These are phyloP conservation scores for Alternaria metachromatica DNA, from an alignment of 2,329 filamentous ascomycete genomes.

Conservation along the genomic window DNA sequence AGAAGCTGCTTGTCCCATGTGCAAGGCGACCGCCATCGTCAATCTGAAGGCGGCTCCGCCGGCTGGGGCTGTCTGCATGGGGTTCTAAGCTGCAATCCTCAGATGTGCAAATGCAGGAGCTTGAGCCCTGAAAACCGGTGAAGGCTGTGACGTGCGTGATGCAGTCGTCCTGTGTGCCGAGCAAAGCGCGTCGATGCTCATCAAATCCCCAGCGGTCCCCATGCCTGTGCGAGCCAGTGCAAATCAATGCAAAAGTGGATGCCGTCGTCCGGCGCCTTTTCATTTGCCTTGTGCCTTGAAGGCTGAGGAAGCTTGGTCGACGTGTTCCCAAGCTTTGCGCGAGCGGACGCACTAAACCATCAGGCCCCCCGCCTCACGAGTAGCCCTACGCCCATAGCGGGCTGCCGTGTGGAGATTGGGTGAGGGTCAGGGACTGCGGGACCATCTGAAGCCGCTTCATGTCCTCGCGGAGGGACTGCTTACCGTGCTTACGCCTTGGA, in stretches of 20 bases:
- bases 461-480: slow-evolving; percentile 40
- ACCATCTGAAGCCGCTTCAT: slow-evolving; percentile 30
- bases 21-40: slow-evolving; percentile 16
- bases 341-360: slow-evolving; percentile 23
- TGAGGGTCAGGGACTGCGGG: slow-evolving; percentile 24
- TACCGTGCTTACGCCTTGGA: slow-evolving; percentile 43
- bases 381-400: slow-evolving; percentile 31
- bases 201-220: slow-evolving; percentile 9
- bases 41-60: slow-evolving; percentile 30
- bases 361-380: slow-evolving; percentile 37
- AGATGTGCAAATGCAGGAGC: slow-evolving; percentile 18
- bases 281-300: slow-evolving; percentile 21
- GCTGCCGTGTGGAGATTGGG: slow-evolving; percentile 46
- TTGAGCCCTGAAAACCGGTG: slow-evolving; percentile 20
- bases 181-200: slow-evolving; percentile 18
- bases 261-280: slow-evolving; percentile 8
- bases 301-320: slow-evolving; percentile 39
- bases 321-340: slow-evolving; percentile 39
- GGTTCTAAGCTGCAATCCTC: background rate
- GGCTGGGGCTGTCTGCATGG: slow-evolving; percentile 17
- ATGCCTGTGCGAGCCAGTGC: slow-evolving; percentile 2
- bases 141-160: slow-evolving; percentile 21
- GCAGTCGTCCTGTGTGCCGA: slow-evolving; percentile 14
- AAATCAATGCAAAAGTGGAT: slow-evolving; percentile 12
- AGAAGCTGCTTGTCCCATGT: slow-evolving; percentile 18